Evolutionary conservation across 2,329 filamentous ascomycete genomes (phyloP), one percentile per base, ranked within the genome.

Genomic region (Phaeosphaeriaceae sp.): DNA sequence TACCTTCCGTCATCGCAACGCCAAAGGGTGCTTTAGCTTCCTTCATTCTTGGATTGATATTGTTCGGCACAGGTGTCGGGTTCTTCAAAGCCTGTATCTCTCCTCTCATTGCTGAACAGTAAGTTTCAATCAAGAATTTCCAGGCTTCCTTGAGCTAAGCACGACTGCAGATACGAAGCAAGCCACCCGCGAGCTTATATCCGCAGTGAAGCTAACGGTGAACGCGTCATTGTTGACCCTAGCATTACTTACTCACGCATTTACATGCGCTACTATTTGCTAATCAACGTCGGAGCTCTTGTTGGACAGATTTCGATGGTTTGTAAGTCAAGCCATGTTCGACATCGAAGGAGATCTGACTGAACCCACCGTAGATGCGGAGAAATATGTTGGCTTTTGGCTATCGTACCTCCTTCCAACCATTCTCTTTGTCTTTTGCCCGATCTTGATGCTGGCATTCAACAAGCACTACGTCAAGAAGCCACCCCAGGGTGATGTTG

Each of bases 241-340:
- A 84, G 86, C 31, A 81, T 88, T 48, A 91, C 89, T 42, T 84
- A 88, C 62, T 84, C 85, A 13, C 84, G 88, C 44, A 84, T 91
- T 19, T 90, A 88, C 72, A 83, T 87, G 66, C 89, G 86, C 75
- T 91, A 91, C 75, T 92, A 91, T 76, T 81, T 90, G 55, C 84
- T 88, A 69, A 89, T 91, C 79, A 91, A 91, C 70, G 72, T 89
- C 15, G 89, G 89, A 5, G 84, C 88, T 15, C 76, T 89, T 13
- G 60, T 82, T 19, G 86, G 86, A 19, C 86, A 89, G 70, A 82
- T 91, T 31, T 80, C 82, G 61, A 91, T 90, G 85, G 87, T 89
- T 9, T 92, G 90, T 69, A 85, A 36, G 31, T 36, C 31, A 36
- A 13, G 31, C 13, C 31, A 13, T 7, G 3, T 13, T 7, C 31